These are phyloP conservation scores for Lentinula guzmanii DNA, from an alignment of 768 basidiomycete species.

Conservation along the genomic window DNA sequence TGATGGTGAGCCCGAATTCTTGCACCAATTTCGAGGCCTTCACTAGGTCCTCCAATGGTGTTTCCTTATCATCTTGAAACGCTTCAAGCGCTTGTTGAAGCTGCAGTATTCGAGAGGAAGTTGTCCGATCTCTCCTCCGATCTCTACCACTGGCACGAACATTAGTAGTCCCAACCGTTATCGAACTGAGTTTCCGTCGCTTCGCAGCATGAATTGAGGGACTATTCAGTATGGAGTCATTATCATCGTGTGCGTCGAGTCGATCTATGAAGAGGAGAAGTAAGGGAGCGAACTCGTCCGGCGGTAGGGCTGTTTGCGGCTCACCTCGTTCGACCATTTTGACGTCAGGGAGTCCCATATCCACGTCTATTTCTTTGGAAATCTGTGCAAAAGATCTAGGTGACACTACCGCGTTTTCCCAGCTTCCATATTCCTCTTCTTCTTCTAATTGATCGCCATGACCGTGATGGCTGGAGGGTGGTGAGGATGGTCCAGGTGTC, in stretches of 20 bases:
- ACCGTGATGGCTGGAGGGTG: slow-evolving; percentile 1
- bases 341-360: slow-evolving; percentile 9
- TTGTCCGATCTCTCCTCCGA: slow-evolving; percentile 25
- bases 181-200: neutral
- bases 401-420: slow-evolving; percentile 21
- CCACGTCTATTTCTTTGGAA: slow-evolving; percentile 6
- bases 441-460: neutral
- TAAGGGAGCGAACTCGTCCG: neutral
- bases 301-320: neutral
- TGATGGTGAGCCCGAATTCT: slow-evolving; percentile 29
- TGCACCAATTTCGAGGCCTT: slow-evolving; percentile 39
- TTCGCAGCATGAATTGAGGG: neutral
- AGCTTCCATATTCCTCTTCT: slow-evolving; percentile 19
- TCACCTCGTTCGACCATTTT: neutral
- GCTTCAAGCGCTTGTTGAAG: slow-evolving; percentile 38
- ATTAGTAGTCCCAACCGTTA: neutral
- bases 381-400: slow-evolving; percentile 7
- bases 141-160: neutral
- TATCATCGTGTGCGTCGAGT: neutral
- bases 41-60: slow-evolving; percentile 41
- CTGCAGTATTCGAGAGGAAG: slow-evolving; percentile 35
- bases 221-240: neutral
- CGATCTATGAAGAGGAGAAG: neutral
- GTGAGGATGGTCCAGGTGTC: slow-evolving; percentile 15
- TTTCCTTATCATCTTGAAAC: slow-evolving; percentile 39